Evolutionary conservation across 768 basidiomycete species (phyloP).

Genomic region (Phlebiopsis gigantea): DNA sequence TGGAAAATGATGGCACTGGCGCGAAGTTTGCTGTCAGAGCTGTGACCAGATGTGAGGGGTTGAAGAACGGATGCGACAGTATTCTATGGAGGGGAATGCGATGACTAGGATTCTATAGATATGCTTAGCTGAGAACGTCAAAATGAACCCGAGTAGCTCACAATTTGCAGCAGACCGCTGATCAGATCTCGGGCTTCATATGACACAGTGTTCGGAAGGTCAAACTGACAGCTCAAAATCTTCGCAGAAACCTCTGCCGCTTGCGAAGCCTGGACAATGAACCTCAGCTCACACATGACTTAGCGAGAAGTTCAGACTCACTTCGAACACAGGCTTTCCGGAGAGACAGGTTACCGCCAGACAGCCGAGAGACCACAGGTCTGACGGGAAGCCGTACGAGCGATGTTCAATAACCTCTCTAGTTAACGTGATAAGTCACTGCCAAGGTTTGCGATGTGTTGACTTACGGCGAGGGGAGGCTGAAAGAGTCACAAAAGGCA

Average conservation of each 20-base stretch:
- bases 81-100: constrained; percentile 24
- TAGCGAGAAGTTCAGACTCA: constrained; percentile 10
- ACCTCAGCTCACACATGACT: not conserved
- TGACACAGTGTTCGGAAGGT: constrained; percentile 24
- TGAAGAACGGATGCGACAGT: constrained; percentile 29
- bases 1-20: not conserved
- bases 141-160: not conserved
- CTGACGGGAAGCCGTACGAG: constrained; percentile 32
- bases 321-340: constrained; percentile 31
- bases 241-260: constrained; percentile 20
- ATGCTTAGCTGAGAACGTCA: not conserved
- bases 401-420: constrained; percentile 36
- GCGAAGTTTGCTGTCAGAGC: constrained; percentile 5
- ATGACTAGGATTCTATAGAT: constrained; percentile 21
- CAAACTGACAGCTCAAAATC: constrained; percentile 21
- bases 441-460: not conserved
- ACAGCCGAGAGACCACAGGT: constrained; percentile 46
- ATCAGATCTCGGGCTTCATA: constrained; percentile 18
- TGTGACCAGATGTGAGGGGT: constrained; percentile 13
- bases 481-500: constrained; percentile 18
- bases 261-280: constrained; percentile 9
- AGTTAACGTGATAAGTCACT: not conserved
- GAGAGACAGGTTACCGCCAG: constrained; percentile 33
- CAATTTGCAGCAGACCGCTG: constrained; percentile 16
- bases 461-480: constrained; percentile 39